Evolutionary conservation across 768 basidiomycete species (phyloP).

Genomic region (Rhodotorula toruloides): DNA sequence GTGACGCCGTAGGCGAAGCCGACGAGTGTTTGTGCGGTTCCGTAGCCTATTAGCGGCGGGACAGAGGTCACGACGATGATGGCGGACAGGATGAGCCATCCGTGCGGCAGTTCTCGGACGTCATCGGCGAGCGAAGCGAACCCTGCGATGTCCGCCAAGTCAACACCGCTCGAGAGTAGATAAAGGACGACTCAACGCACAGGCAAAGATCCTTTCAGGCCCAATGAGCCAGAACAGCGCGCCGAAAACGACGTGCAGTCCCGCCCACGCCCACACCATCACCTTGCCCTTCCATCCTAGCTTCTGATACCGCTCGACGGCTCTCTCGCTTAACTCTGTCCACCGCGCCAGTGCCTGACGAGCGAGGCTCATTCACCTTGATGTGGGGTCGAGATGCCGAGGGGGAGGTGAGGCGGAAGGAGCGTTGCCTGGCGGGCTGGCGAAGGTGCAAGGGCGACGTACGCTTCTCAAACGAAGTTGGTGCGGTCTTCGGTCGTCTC

Average conservation of each 20-base stretch:
- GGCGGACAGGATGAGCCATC: constrained; percentile 12
- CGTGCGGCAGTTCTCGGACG: constrained; percentile 10
- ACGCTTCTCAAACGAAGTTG: no score
- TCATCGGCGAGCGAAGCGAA: constrained; percentile 22
- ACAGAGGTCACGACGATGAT: constrained; percentile 44
- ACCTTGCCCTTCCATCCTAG: constrained; percentile 5
- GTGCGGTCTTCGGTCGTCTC: no score
- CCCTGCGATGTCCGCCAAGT: not conserved
- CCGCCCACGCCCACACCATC: constrained; percentile 17
- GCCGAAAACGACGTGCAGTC: constrained; percentile 10
- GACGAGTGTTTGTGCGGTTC: constrained; percentile 60
- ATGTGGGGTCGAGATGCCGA: no score
- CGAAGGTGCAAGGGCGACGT: no score
- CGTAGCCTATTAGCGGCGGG: constrained; percentile 64
- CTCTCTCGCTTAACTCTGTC: not conserved
- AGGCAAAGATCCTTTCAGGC: constrained; percentile 18
- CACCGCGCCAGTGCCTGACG: no score
- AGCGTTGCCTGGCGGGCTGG: no score
- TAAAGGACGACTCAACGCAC: constrained; percentile 3
- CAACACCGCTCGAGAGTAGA: no score
- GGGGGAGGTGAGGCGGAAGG: no score
- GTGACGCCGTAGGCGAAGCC: constrained; percentile 79
- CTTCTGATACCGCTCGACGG: constrained; percentile 1
- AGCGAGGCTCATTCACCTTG: no score
- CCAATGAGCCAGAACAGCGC: constrained; percentile 2